Percentiles rank a stretch among this genome's conserved stretches.
Evolutionary conservation across 305 asterid species (phyloP).

Genomic region (Fraxinus sp.): DNA sequence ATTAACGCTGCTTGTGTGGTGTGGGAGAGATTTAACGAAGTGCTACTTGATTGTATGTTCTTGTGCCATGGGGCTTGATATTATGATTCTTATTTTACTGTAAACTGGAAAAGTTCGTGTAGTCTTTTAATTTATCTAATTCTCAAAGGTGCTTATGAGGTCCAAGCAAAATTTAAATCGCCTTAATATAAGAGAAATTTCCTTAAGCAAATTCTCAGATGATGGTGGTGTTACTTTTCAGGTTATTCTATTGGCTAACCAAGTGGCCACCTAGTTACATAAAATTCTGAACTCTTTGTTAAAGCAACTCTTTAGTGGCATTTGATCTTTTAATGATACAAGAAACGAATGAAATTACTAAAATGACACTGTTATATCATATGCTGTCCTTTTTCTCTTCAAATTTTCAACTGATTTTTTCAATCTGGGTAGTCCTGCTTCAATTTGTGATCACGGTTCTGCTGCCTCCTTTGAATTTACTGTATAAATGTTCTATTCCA

Average conservation of each 20-base stretch:
- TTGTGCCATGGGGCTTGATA: not conserved
- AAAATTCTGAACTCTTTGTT: not conserved
- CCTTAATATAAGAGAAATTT: not conserved
- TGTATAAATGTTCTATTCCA: not conserved
- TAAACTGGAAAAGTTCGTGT: not conserved
- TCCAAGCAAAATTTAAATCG: not conserved
- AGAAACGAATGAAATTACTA: not conserved
- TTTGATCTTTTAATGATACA: not conserved
- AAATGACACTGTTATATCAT: slow-evolving; percentile 3
- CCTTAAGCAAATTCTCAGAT: not conserved
- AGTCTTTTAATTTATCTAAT: not conserved
- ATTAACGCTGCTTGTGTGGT: not conserved
- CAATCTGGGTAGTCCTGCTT: not conserved
- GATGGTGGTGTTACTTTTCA: not conserved
- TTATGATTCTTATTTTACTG: not conserved
- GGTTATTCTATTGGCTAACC: not conserved
- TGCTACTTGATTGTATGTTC: not conserved
- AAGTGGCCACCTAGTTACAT: not conserved
- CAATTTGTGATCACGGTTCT: not conserved
- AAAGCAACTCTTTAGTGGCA: not conserved
- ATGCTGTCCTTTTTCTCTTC: not conserved
- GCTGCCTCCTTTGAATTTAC: slow-evolving; percentile 4
- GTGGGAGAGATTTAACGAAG: not conserved
- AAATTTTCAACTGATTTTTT: not conserved
- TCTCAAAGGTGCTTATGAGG: not conserved